These are phyloP conservation scores for Stemphylium beticola DNA, from an alignment of 2,329 filamentous ascomycete genomes.

Conservation along the genomic window DNA sequence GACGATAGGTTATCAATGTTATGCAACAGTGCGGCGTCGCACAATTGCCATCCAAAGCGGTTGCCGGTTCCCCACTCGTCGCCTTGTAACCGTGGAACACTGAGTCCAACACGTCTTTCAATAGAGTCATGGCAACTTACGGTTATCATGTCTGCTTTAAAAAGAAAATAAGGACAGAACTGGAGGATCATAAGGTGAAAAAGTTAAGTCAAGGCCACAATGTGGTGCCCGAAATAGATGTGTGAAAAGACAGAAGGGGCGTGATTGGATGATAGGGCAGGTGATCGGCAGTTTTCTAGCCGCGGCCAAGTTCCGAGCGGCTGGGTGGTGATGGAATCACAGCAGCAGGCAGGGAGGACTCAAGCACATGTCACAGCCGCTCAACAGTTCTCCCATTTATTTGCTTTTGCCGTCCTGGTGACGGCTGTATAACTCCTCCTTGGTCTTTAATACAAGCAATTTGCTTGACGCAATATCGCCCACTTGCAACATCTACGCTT, in stretches of 20 bases:
- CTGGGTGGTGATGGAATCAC: conserved; percentile 1
- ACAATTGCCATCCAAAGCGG: background rate
- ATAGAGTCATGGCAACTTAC: background rate
- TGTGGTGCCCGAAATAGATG: no score
- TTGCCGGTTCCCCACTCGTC: conserved; percentile 1
- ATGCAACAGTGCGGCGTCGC: background rate
- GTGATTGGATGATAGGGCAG: conserved; percentile 3
- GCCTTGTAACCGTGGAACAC: background rate
- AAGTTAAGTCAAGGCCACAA: no score
- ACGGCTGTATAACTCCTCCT: background rate
- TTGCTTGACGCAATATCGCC: background rate
- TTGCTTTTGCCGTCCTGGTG: background rate
- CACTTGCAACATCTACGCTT: no score
- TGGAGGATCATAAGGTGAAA: no score
- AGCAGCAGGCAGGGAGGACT: conserved; percentile 1
- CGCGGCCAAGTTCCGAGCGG: conserved; percentile 8
- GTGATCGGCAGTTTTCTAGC: conserved; percentile 7
- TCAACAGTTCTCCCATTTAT: conserved; percentile 6
- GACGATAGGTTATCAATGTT: background rate
- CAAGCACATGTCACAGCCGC: conserved; percentile 7
- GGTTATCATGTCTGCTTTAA: no score
- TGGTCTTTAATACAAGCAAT: background rate
- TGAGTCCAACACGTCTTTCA: background rate
- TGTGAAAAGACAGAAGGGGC: no score
- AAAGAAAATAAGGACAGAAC: no score